phyloP scores from a whole-genome alignment of 306 rosid genomes.

The Malus fusca region DNA sequence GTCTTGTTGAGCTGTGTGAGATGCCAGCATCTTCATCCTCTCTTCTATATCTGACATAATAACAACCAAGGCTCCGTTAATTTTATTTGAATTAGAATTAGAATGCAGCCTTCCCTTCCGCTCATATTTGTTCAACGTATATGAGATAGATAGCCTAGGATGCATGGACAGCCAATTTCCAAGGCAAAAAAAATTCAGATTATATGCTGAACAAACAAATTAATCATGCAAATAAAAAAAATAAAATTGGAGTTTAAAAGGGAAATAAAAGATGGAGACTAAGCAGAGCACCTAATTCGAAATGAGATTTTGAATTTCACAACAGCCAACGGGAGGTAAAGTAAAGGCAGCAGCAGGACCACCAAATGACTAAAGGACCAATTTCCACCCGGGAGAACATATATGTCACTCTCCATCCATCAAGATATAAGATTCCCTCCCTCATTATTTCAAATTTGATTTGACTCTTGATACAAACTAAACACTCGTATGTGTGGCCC shows the following conservation, averaged over 20 bases:
- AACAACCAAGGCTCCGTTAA: not conserved
- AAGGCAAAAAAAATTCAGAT: too few species aligned
- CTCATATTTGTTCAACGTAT: too few species aligned
- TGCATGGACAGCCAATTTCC: too few species aligned
- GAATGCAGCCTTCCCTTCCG: too few species aligned
- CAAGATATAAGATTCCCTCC: not conserved
- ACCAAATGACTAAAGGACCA: not conserved
- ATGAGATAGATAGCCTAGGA: too few species aligned
- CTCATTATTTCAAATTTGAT: too few species aligned
- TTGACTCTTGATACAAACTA: too few species aligned
- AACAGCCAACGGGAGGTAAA: too few species aligned
- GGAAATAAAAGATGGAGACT: not conserved
- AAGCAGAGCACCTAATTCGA: not conserved
- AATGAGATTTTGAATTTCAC: not conserved
- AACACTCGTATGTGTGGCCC: too few species aligned
- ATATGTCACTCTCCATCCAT: not conserved
- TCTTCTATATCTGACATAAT: slow-evolving; percentile 66
- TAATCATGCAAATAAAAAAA: not conserved
- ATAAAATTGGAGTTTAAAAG: too few species aligned
- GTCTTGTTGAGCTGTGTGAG: slow-evolving; percentile 30
- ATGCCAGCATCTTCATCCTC: slow-evolving; percentile 57
- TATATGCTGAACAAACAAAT: too few species aligned
- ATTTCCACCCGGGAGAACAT: not conserved
- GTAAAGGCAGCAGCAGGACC: not conserved
- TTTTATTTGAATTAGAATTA: too few species aligned